phyloP scores from a whole-genome alignment of 2,329 filamentous ascomycete genomes.

The Aspergillus quadricinctus region DNA sequence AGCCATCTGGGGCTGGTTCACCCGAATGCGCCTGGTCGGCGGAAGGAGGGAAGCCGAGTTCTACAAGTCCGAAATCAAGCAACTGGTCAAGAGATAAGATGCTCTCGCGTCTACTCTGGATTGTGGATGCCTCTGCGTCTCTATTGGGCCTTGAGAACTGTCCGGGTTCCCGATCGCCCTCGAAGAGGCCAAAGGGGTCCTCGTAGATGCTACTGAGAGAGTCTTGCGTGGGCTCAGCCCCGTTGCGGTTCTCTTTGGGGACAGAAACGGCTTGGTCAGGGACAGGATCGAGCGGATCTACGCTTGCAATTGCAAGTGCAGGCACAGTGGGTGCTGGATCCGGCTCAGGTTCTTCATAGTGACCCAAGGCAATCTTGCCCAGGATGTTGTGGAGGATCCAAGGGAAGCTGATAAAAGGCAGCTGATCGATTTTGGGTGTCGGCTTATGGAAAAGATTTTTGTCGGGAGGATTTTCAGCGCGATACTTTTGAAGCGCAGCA shows the following conservation, averaged over 20 bases:
- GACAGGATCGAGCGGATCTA: background rate
- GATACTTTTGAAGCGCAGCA: constrained; percentile 52
- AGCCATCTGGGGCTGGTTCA: background rate
- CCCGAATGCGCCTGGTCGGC: background rate
- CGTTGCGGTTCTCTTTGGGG: background rate
- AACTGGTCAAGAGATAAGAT: constrained; percentile 16
- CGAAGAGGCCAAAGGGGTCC: constrained; percentile 16
- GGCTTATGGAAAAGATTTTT: constrained; percentile 6
- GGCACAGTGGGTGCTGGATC: background rate
- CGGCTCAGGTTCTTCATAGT: constrained; percentile 22
- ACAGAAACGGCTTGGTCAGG: background rate
- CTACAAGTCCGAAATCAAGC: constrained; percentile 16
- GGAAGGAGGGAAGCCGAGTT: background rate
- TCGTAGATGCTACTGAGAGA: background rate
- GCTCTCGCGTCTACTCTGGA: constrained; percentile 4
- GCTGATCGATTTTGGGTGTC: constrained; percentile 32
- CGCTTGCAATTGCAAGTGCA: background rate
- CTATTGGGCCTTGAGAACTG: background rate
- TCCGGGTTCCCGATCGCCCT: background rate
- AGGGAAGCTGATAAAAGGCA: constrained; percentile 88
- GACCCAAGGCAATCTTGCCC: constrained; percentile 59
- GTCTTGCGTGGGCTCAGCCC: background rate
- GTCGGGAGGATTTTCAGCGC: constrained; percentile 19
- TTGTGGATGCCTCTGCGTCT: background rate
- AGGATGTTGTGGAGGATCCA: constrained; percentile 80